These are phyloP conservation scores for Xerocomellus intermedius DNA, from an alignment of 768 basidiomycete genomes.

Conservation along the genomic window DNA sequence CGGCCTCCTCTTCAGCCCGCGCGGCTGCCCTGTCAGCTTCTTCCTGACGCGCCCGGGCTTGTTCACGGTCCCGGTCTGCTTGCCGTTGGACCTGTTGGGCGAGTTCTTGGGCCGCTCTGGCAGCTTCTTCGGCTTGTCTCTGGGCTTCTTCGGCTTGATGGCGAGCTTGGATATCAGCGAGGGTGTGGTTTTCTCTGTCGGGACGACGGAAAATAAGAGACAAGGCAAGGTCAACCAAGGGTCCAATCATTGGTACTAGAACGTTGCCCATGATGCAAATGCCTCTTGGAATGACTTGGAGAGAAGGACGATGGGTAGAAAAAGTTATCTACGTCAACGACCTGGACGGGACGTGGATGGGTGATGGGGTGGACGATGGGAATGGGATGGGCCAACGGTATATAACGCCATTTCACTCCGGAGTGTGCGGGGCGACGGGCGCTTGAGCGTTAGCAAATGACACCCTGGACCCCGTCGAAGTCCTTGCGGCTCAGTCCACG, in stretches of 20 bases:
- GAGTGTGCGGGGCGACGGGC: not conserved
- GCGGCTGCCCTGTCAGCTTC: conserved; percentile 1
- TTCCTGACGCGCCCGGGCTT: conserved; percentile 1
- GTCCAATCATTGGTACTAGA: not conserved
- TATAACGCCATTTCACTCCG: not conserved
- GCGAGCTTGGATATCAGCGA: conserved; percentile 6
- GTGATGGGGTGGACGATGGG: not conserved
- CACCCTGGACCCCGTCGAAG: not conserved
- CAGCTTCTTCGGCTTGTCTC: conserved; percentile 2
- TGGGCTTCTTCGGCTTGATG: conserved; percentile 4
- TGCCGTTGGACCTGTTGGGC: not conserved
- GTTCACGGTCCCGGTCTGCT: conserved; percentile 7
- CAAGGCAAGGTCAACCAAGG: not conserved
- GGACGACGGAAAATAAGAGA: not conserved
- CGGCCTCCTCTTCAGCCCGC: conserved; percentile 8
- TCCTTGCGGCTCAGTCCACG: not conserved
- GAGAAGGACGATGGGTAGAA: not conserved
- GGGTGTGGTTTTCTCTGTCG: conserved; percentile 8
- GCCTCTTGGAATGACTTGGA: not conserved
- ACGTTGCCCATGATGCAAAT: conserved; percentile 4
- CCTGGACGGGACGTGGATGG: not conserved
- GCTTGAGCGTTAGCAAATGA: not conserved
- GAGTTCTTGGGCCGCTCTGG: not conserved
- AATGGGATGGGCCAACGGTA: not conserved
- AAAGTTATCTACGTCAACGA: too few species aligned